A percentile compares a stretch with the other conserved stretches of the same genome.
Evolutionary conservation across 164 flowering plant genomes (phyloP).

Genomic region (Aristolochia fimbriata): DNA sequence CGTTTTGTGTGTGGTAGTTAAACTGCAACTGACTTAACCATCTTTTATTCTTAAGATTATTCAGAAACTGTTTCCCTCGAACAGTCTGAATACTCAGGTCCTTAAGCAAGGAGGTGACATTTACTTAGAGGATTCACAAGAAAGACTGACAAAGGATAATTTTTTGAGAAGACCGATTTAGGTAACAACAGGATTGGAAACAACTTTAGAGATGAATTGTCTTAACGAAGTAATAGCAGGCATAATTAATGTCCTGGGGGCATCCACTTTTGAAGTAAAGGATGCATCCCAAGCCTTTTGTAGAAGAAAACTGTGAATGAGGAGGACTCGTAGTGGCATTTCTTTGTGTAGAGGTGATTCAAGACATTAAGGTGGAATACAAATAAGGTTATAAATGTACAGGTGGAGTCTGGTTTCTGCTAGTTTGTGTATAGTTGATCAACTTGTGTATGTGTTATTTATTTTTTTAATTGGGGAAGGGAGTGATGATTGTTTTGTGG

Average conservation of each 20-base stretch:
- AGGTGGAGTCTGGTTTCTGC: slow-evolving; percentile 3
- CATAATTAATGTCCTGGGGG: slow-evolving; percentile 9
- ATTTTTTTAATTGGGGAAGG: background rate
- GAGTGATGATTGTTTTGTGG: background rate
- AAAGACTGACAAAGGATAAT: slow-evolving; percentile 34
- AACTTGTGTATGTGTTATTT: slow-evolving; percentile 9
- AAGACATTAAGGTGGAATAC: slow-evolving; percentile 2
- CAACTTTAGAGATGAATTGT: slow-evolving; percentile 1
- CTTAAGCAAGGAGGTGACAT: slow-evolving; percentile 56
- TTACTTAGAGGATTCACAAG: slow-evolving; percentile 41
- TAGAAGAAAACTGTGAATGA: slow-evolving; percentile 12
- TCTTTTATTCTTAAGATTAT: slow-evolving; percentile 8
- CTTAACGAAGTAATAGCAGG: background rate
- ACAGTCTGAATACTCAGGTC: slow-evolving; percentile 46
- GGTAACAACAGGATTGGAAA: slow-evolving; percentile 10
- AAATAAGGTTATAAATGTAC: slow-evolving; percentile 19
- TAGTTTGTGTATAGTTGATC: slow-evolving; percentile 11
- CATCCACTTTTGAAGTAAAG: slow-evolving; percentile 25
- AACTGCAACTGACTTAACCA: no score
- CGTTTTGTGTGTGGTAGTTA: no score
- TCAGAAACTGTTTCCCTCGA: slow-evolving; percentile 50
- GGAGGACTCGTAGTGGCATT: slow-evolving; percentile 10
- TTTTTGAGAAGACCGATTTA: slow-evolving; percentile 28
- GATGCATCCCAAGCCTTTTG: slow-evolving; percentile 11
- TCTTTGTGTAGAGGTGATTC: slow-evolving; percentile 15